Evolutionary conservation across 2,329 filamentous ascomycete genomes (phyloP).

Genomic region (Phyllosticta citriasiana): DNA sequence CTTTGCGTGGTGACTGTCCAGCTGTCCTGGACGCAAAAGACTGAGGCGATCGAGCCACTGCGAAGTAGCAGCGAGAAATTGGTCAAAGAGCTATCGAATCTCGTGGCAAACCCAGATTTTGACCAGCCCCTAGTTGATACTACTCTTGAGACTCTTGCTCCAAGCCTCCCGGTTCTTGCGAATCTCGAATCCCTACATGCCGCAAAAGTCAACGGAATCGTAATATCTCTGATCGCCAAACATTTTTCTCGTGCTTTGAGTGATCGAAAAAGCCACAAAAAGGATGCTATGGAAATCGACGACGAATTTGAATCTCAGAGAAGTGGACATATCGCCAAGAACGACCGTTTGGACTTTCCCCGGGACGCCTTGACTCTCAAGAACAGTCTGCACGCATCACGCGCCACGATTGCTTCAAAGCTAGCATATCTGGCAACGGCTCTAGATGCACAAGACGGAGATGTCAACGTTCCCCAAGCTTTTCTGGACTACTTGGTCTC

Average conservation of each 20-base stretch:
- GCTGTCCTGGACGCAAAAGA: constrained; percentile 5
- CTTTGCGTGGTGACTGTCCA: constrained; percentile 34
- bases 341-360: constrained; percentile 27
- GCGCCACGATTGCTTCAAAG: constrained; percentile 4
- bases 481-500: constrained; percentile 12
- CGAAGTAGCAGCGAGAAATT: constrained; percentile 17
- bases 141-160: constrained; percentile 28
- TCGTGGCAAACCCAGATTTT: constrained; percentile 27
- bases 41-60: constrained; percentile 12
- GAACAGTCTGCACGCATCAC: background rate
- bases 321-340: constrained; percentile 35
- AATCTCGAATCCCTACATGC: constrained; percentile 13
- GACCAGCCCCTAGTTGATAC: constrained; percentile 35
- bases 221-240: constrained; percentile 25
- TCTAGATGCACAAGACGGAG: background rate
- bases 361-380: constrained; percentile 34
- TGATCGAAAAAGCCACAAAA: constrained; percentile 20
- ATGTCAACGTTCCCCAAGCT: constrained; percentile 5
- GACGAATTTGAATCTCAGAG: constrained; percentile 52
- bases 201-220: constrained; percentile 17
- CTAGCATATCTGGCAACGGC: constrained; percentile 6
- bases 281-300: constrained; percentile 59
- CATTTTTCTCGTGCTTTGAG: constrained; percentile 23
- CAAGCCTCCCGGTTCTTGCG: constrained; percentile 21
- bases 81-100: constrained; percentile 21